These are phyloP conservation scores for Dryadomyces quercivorus DNA, from an alignment of 2,329 filamentous ascomycete species.

Conservation along the genomic window DNA sequence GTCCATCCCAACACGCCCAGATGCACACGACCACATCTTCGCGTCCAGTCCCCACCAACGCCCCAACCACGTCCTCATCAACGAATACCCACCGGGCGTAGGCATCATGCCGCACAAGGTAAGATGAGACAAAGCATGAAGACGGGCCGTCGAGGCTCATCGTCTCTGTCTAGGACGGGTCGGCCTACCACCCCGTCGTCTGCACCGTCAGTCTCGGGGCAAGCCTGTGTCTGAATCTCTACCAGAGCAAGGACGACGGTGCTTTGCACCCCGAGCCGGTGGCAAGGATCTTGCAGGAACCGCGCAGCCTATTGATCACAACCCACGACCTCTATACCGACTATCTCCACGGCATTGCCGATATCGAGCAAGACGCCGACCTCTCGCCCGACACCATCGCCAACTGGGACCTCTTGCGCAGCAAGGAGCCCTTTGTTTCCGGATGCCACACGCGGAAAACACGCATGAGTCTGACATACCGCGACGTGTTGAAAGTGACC, in stretches of 20 bases:
- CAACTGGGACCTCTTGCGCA: conserved; percentile 59
- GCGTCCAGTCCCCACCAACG: conserved; percentile 55
- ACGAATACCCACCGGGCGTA: conserved; percentile 77
- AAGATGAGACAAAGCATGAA: conserved; percentile 11
- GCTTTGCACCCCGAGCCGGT: conserved; percentile 37
- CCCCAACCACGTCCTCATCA: conserved; percentile 88
- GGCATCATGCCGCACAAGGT: conserved; percentile 94
- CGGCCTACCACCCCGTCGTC: conserved; percentile 76
- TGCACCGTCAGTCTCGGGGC: conserved; percentile 81
- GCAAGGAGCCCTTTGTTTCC: conserved; percentile 29
- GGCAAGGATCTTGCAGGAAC: conserved; percentile 66
- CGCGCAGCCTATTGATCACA: conserved; percentile 67
- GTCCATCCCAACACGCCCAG: conserved; percentile 28
- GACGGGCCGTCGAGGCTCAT: neutral
- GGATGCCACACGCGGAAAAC: conserved; percentile 46
- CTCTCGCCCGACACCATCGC: conserved; percentile 49
- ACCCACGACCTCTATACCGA: conserved; percentile 55
- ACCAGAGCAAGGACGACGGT: conserved; percentile 50
- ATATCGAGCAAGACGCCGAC: conserved; percentile 52
- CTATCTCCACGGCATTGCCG: conserved; percentile 63
- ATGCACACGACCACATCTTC: conserved; percentile 32
- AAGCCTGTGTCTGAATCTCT: conserved; percentile 66
- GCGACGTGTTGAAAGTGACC: conserved; percentile 76
- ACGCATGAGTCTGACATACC: conserved; percentile 64
- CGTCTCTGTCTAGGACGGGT: conserved; percentile 50